These are phyloP conservation scores for Barnettozyma siamensis DNA, from an alignment of 805 yeast genomes.

Conservation along the genomic window DNA sequence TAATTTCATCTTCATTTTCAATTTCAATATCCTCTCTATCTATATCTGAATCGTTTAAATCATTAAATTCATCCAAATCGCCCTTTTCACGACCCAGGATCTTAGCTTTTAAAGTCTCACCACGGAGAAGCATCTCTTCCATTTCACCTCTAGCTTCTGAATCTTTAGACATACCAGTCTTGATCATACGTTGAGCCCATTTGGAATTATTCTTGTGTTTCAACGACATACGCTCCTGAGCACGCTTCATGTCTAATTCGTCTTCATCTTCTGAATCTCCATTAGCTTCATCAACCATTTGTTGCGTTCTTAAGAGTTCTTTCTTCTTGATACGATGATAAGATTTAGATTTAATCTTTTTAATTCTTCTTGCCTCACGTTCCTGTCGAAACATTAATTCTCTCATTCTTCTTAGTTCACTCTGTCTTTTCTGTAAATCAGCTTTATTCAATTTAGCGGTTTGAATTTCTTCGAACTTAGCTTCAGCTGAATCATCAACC, in stretches of 20 bases:
- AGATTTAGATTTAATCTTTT: conserved; percentile 90
- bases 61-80: conserved; percentile 33
- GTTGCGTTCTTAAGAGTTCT: conserved; percentile 66
- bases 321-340: conserved; percentile 83
- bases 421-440: conserved; percentile 70
- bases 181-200: conserved; percentile 90
- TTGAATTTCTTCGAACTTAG: conserved; percentile 83
- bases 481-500: conserved; percentile 65
- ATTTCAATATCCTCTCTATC: conserved; percentile 42
- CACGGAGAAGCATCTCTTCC: conserved; percentile 90
- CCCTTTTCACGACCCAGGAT: conserved; percentile 55
- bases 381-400: conserved; percentile 97
- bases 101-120: conserved; percentile 68
- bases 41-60: conserved; percentile 42
- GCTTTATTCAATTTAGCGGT: conserved; percentile 75
- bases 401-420: conserved; percentile 85
- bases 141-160: conserved; percentile 77
- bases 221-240: conserved; percentile 86
- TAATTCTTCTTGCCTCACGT: conserved; percentile 80
- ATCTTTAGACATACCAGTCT: conserved; percentile 87
- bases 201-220: conserved; percentile 82
- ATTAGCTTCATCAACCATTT: conserved; percentile 43
- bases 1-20: conserved; percentile 29
- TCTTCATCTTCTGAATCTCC: conserved; percentile 44
- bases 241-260: conserved; percentile 70